A percentile compares a stretch with the other conserved stretches of the same genome.
Evolutionary conservation across 108 stramenopile genomes (phyloP).

Genomic region (Epithemia pelagica): DNA sequence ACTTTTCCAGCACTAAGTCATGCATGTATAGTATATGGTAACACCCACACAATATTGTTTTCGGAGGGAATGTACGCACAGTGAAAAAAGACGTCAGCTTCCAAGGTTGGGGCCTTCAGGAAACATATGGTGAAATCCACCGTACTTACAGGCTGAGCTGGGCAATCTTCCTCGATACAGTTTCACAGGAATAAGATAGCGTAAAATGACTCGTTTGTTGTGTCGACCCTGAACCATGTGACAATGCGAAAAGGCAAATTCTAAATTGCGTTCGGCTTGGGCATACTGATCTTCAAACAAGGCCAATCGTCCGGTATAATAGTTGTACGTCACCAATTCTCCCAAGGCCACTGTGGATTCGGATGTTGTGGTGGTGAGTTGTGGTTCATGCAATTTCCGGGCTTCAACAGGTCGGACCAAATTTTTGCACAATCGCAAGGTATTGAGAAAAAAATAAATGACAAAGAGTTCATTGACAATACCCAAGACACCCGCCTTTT

Average conservation of each 20-base stretch:
- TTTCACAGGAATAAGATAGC: slow-evolving; percentile 88
- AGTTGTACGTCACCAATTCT: slow-evolving; percentile 89
- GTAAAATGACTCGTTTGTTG: slow-evolving; percentile 85
- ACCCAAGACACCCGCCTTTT: slow-evolving; percentile 77
- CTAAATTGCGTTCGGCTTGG: slow-evolving; percentile 79
- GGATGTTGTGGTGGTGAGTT: too few relatives aligned
- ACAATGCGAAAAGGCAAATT: slow-evolving; percentile 82
- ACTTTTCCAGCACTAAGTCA: slow-evolving; percentile 70
- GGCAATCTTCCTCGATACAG: slow-evolving; percentile 82
- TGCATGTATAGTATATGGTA: too few relatives aligned
- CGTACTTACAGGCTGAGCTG: slow-evolving; percentile 47
- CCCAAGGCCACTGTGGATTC: slow-evolving; percentile 58
- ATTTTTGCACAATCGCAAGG: slow-evolving; percentile 88
- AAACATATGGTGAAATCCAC: too few relatives aligned
- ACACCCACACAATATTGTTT: too few relatives aligned
- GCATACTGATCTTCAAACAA: slow-evolving; percentile 94
- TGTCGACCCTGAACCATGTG: slow-evolving; percentile 39
- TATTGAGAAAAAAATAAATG: slow-evolving; percentile 92
- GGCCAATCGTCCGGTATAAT: slow-evolving; percentile 84
- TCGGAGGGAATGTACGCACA: not conserved
- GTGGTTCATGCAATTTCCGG: slow-evolving; percentile 49
- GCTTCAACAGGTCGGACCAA: slow-evolving; percentile 76
- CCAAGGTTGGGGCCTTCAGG: not conserved
- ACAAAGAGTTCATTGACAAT: slow-evolving; percentile 89
- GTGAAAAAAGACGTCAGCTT: slow-evolving; percentile 4